Base-by-base conservation (phyloP, 1,139 yeast species). In the Yamadazyma dushanensis region DNA sequence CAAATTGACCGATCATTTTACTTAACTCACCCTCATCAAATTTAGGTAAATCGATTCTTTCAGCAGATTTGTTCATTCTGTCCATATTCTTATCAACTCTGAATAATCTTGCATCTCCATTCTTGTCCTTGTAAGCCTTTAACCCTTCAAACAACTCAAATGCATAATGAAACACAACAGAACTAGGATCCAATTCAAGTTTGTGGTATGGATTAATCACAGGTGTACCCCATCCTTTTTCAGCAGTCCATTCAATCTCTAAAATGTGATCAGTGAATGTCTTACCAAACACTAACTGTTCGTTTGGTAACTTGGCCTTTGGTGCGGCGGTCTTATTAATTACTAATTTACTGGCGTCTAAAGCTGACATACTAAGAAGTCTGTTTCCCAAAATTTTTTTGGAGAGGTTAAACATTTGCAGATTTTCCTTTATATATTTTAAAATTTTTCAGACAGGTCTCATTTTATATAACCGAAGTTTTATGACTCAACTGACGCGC, bases 81-180 rank as follows among this genome's bases (percentile, higher is more conserved):
- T 61, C 78, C 95, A 90, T 88, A 69, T 92, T 92, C 74, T 75
- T 85, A 59, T 87, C 86, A 21, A 95, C 85, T 61, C 98, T 81
- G 73, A 92, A 92, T 57, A 90, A 70, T 50, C 96, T 78, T 51
- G 88, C 71, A 44, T 83, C 64, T 47, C 79, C 84, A 29, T 84
- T 70, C 14, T 64, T 52, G 46, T 83, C 90, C 51, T 79, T 76
- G 74, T 89, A 92, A 6, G 97, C 97, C 71, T 92, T 92, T 73
- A 92, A 74, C 47, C 98, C 98, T 70, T 92, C 98, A 53, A 92
- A 92, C 47, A 92, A 76, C 62, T 89, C 96, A 57, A 92, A 92
- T 1, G 96, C 92, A 54, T 92, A 92, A 66, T 92, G 98, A 64
- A 92, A 80, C 23, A 90, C 97, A 55, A 82, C 76, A 9, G 94